Conservation (phyloP, 371 early-diverging fungal genomes). For the Amoeboaphelidium protococcarum region DNA sequence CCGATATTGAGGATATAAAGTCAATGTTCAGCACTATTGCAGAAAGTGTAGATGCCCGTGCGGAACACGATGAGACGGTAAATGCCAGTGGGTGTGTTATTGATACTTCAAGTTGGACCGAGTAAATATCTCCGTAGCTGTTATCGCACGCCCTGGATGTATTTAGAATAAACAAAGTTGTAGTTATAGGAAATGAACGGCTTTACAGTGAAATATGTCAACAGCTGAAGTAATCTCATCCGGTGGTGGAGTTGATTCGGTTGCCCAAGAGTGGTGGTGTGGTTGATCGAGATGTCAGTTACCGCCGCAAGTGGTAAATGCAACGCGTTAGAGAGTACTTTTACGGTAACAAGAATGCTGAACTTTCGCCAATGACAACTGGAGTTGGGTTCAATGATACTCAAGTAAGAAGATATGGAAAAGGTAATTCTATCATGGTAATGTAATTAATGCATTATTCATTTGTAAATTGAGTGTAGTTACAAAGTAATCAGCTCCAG, state of each 20-base stretch:
- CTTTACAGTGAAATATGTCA: slow-evolving; percentile 53
- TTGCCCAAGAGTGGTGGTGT: slow-evolving; percentile 81
- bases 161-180: slow-evolving; percentile 37
- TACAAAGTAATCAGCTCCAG: slow-evolving; percentile 16
- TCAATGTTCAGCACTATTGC: slow-evolving; percentile 33
- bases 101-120: slow-evolving; percentile 21
- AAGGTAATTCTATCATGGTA: too few species aligned
- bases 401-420: slow-evolving; percentile 48
- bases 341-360: slow-evolving; percentile 47
- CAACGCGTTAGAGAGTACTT: slow-evolving; percentile 69
- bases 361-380: slow-evolving; percentile 54
- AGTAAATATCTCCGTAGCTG: slow-evolving; percentile 13
- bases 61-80: slow-evolving; percentile 33
- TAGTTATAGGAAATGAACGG: slow-evolving; percentile 75
- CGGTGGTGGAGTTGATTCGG: slow-evolving; percentile 37
- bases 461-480: neutral
- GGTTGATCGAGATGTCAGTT: slow-evolving; percentile 48
- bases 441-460: neutral
- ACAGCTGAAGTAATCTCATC: slow-evolving; percentile 15
- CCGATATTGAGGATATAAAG: too few species aligned
- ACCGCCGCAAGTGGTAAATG: slow-evolving; percentile 33
- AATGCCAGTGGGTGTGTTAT: slow-evolving; percentile 18
- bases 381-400: slow-evolving; percentile 47
- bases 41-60: slow-evolving; percentile 25
- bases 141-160: slow-evolving; percentile 16